Evolutionary conservation across 129 eudicot genomes (phyloP).

Genomic region (Daucus carota): DNA sequence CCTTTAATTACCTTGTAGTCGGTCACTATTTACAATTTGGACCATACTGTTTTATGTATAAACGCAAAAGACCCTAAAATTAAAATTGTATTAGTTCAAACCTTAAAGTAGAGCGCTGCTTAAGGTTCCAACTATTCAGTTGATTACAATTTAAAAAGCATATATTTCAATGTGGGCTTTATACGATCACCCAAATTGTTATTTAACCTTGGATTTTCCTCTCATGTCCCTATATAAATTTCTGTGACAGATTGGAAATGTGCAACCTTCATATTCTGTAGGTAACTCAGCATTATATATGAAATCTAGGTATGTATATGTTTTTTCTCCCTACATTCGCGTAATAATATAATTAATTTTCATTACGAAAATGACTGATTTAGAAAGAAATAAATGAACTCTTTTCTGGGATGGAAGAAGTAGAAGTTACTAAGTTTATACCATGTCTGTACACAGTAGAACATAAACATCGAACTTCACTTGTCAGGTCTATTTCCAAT

Average conservation of each 20-base stretch:
- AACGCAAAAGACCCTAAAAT: background rate
- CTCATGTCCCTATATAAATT: background rate
- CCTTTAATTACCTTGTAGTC: background rate
- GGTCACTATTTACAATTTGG: background rate
- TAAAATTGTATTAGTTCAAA: background rate
- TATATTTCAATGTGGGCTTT: background rate
- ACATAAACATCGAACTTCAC: background rate
- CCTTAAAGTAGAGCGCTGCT: background rate
- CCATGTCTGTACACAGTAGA: background rate
- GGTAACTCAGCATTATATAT: conserved; percentile 29
- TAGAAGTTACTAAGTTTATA: background rate
- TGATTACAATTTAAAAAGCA: background rate
- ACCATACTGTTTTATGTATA: background rate
- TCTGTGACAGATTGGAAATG: conserved; percentile 28
- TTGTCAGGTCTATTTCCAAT: conserved; percentile 21
- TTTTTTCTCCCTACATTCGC: no score
- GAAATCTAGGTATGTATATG: conserved; percentile 32
- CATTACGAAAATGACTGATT: no score
- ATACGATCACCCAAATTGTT: background rate
- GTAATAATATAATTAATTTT: no score
- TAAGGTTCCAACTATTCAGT: background rate
- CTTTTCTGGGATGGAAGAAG: background rate
- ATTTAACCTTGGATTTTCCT: background rate
- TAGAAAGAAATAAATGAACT: background rate
- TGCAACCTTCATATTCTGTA: conserved; percentile 16